Evolutionary conservation across 2,329 filamentous ascomycete species (phyloP).

Genomic region (Niveomyces coronatus): DNA sequence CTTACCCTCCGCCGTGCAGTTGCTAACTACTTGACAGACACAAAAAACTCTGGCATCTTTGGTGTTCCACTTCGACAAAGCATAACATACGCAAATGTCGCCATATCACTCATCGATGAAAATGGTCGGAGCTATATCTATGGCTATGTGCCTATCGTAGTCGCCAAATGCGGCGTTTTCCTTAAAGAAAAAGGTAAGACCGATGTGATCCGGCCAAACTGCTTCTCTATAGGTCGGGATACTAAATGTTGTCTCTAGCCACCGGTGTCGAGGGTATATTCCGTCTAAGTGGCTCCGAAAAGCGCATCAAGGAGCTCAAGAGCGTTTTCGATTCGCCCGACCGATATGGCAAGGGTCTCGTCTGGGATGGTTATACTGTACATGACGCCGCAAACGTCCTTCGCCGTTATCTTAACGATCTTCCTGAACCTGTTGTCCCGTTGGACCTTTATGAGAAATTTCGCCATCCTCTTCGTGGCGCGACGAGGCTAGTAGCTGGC

Average conservation of each 20-base stretch:
- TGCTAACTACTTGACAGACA: constrained; percentile 25
- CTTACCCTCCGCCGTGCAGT: neutral
- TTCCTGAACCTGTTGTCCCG: constrained; percentile 94
- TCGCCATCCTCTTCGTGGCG: constrained; percentile 65
- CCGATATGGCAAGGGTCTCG: constrained; percentile 88
- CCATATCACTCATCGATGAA: constrained; percentile 89
- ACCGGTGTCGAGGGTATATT: constrained; percentile 96
- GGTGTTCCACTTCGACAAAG: constrained; percentile 87
- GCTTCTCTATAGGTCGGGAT: constrained; percentile 7
- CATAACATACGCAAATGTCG: constrained; percentile 95
- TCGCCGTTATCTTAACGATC: constrained; percentile 86
- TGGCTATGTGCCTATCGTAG: constrained; percentile 95
- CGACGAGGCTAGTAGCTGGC: constrained; percentile 62
- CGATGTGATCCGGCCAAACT: constrained; percentile 9
- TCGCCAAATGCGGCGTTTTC: constrained; percentile 95
- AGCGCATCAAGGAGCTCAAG: constrained; percentile 95
- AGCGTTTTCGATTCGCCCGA: constrained; percentile 87
- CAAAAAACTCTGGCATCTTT: constrained; percentile 67
- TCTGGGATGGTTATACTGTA: constrained; percentile 96
- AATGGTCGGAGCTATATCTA: constrained; percentile 95
- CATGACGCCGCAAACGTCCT: constrained; percentile 97
- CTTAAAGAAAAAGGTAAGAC: constrained; percentile 87
- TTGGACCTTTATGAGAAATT: constrained; percentile 89
- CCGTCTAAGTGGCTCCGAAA: constrained; percentile 88
- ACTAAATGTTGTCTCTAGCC: constrained; percentile 42